Evolutionary conservation across 2,329 filamentous ascomycete species (phyloP).

Genomic region (Cercospora sp.): DNA sequence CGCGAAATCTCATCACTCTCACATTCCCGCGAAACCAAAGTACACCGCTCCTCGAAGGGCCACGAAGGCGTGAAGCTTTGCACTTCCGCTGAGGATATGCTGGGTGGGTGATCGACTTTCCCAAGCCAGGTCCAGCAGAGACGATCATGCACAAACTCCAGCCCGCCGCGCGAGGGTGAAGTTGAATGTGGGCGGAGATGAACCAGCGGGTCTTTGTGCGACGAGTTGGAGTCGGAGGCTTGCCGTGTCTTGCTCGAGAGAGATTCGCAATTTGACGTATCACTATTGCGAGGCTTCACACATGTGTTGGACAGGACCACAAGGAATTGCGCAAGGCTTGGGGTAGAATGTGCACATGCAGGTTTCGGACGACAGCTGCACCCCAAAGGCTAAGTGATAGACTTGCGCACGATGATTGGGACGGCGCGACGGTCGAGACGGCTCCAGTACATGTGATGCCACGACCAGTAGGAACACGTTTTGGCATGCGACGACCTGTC

Average conservation of each 20-base stretch:
- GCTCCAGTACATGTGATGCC: neutral
- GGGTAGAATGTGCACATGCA: neutral
- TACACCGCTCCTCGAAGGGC: neutral
- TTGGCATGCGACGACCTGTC: neutral
- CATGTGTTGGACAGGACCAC: neutral
- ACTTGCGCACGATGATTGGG: neutral
- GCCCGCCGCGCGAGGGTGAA: neutral
- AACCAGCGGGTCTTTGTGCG: slow-evolving; percentile 1
- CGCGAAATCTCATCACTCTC: neutral
- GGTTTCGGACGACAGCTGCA: neutral
- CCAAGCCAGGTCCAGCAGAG: neutral
- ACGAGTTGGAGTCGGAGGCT: neutral
- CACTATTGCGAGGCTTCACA: neutral
- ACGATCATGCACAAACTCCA: neutral
- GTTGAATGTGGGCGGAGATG: neutral
- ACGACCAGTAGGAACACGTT: slow-evolving; percentile 3
- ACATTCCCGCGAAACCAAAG: neutral
- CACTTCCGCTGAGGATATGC: neutral
- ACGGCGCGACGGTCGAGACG: slow-evolving; percentile 1
- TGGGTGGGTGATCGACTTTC: neutral
- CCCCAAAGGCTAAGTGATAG: neutral
- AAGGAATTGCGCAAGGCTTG: neutral
- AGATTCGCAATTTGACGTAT: slow-evolving; percentile 4
- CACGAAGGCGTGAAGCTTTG: slow-evolving; percentile 1
- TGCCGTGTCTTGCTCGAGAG: neutral